Conservation (phyloP, 345 rosid species). For the Syzygium grande region DNA sequence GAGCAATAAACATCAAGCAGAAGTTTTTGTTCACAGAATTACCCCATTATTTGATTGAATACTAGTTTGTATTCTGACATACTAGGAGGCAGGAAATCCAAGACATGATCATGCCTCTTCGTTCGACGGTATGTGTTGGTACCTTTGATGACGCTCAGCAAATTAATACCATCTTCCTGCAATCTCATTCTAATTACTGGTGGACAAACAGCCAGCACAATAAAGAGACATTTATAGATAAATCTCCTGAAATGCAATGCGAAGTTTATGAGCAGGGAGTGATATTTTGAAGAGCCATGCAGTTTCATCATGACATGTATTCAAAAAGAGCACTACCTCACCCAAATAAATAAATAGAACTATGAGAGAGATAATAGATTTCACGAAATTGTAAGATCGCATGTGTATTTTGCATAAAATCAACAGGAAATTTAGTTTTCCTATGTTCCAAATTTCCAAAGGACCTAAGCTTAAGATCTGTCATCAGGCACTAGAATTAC, state of each 20-base stretch:
- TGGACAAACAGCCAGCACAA: neutral
- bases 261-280: neutral
- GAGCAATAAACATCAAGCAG: neutral
- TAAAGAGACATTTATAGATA: neutral
- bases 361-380: neutral
- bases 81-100: slow-evolving; percentile 57
- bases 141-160: slow-evolving; percentile 59
- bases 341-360: neutral
- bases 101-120: slow-evolving; percentile 29
- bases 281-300: neutral
- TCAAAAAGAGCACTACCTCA: neutral
- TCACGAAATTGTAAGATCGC: neutral
- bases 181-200: neutral
- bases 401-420: neutral
- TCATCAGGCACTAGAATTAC: neutral
- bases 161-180: slow-evolving; percentile 61
- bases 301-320: neutral
- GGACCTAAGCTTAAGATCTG: neutral
- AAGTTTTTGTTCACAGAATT: neutral
- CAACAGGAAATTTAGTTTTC: neutral
- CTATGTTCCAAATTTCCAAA: neutral
- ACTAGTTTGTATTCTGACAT: slow-evolving; percentile 29
- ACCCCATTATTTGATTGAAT: neutral
- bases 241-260: neutral
- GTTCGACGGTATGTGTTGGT: slow-evolving; percentile 56